Conservation (phyloP, 352 stramenopile species). For the Pythium insidiosum region DNA sequence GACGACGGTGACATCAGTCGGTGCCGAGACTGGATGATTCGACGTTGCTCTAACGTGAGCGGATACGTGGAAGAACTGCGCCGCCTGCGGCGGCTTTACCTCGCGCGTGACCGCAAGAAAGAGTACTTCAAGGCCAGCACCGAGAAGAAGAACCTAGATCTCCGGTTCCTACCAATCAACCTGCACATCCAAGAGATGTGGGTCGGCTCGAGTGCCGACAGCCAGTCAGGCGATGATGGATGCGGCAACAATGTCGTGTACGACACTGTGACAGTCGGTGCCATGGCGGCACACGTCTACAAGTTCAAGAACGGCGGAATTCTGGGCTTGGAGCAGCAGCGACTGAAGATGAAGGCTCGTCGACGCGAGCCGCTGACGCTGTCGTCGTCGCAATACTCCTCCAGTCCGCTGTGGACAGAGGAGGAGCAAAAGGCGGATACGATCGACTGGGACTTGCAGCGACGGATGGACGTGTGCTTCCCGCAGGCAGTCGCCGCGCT, state of each 20-base stretch:
- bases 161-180: conserved; percentile 82
- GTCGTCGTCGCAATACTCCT: conserved; percentile 33
- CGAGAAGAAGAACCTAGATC: conserved; percentile 73
- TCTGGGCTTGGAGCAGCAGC: conserved; percentile 61
- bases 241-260: conserved; percentile 67
- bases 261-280: conserved; percentile 80
- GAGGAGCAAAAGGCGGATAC: conserved; percentile 75
- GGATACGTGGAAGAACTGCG: conserved; percentile 69
- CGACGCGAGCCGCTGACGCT: conserved; percentile 40
- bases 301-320: conserved; percentile 86
- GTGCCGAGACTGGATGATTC: conserved; percentile 80
- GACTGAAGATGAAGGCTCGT: conserved; percentile 59
- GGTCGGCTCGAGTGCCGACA: conserved; percentile 39
- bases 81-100: conserved; percentile 51
- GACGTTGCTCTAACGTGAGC: conserved; percentile 49
- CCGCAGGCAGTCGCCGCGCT: conserved; percentile 67
- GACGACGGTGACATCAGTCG: conserved; percentile 76
- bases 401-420: conserved; percentile 75
- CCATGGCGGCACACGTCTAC: conserved; percentile 82
- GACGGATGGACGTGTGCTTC: conserved; percentile 84
- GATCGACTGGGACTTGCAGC: conserved; percentile 65
- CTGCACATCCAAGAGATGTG: conserved; percentile 85
- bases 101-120: conserved; percentile 59
- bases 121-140: conserved; percentile 84
- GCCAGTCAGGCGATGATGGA: conserved; percentile 14